Base-by-base conservation (phyloP, 2,329 filamentous ascomycete genomes). In the Apiospora phragmitis region DNA sequence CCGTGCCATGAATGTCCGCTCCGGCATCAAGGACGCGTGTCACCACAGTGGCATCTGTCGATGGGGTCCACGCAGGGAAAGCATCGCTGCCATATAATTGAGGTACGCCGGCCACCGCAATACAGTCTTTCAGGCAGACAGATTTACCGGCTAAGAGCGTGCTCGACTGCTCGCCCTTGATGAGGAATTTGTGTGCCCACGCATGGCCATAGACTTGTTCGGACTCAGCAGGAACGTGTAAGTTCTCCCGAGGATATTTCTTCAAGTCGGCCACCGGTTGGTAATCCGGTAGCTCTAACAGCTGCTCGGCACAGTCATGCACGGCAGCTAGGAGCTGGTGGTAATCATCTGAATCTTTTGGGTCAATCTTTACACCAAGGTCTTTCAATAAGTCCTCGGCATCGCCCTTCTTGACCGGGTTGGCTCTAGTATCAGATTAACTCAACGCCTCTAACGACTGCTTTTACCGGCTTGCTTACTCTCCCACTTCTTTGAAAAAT, bases 41-140 rank as follows among this genome's bases (percentile, higher is more conserved):
- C 29, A 89, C 85, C 1, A 89, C 83, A 0, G 86, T 88, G 0
- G 88, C 87, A 75, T 89, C 87, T 3, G 85, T 85, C 6, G 77
- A 80, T 0, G 87, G 85, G 0, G 81, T 85, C 86, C 87, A 89
- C 0, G 82, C 80, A 1, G 76, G 81, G 71, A 83, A 85, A 18
- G 83, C 83, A 72, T 88, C 84, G 55, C 83, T 88, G 0, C 87
- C 86, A 55, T 85, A 83, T 69, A 88, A 82, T 68, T 87, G 85
- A 0, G 87, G 86, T 1, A 89, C 85, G 0, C 83, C 85, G 1
- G 86, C 86, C 1, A 89, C 86, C 4, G 85, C 83, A 47, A 89
- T 85, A 41, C 86, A 87, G 72, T 89, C 87, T 74, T 89, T 89
- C 18, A 89, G 72, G 70, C 85, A 86, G 3, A 88, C 74, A 0